Conservation (phyloP, 805 yeast genomes). For the Wickerhamiella bombiphila region DNA sequence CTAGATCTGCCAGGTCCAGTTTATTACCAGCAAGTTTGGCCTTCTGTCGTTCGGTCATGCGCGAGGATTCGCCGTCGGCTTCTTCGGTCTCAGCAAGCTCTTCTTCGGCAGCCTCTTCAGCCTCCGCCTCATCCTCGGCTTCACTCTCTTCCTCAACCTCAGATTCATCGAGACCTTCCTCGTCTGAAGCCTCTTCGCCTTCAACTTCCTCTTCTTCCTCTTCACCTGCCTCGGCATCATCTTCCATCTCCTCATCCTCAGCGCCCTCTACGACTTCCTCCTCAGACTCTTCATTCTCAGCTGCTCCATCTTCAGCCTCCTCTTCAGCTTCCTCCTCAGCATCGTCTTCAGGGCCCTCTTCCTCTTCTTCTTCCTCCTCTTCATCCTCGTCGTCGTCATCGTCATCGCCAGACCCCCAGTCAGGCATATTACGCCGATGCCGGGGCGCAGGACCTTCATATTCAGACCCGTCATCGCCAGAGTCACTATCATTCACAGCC, state of each 20-base stretch:
- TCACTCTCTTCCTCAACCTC: constrained; percentile 16
- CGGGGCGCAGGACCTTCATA: neutral
- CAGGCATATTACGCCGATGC: neutral
- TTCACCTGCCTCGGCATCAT: constrained; percentile 8
- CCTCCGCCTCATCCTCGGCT: neutral
- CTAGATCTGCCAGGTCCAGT: constrained; percentile 17
- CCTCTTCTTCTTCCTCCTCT: constrained; percentile 9
- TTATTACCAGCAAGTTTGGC: constrained; percentile 18
- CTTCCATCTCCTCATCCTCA: constrained; percentile 11
- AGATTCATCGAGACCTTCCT: constrained; percentile 15
- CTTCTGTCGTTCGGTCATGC: constrained; percentile 30
- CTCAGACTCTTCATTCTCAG: constrained; percentile 15
- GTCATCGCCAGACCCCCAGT: constrained; percentile 1
- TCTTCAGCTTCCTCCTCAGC: constrained; percentile 16
- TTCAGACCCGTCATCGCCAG: neutral
- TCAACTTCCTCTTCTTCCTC: constrained; percentile 16
- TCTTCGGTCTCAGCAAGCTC: neutral
- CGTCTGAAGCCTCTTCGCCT: constrained; percentile 8
- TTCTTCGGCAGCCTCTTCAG: neutral
- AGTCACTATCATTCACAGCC: constrained; percentile 1
- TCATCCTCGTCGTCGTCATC: constrained; percentile 10
- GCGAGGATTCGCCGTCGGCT: constrained; percentile 14
- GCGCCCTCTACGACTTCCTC: too few relatives aligned
- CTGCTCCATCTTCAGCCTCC: constrained; percentile 15
- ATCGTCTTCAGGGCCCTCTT: constrained; percentile 10